Base-by-base conservation (phyloP, 805 yeast species). In the Candida nemodendra region DNA sequence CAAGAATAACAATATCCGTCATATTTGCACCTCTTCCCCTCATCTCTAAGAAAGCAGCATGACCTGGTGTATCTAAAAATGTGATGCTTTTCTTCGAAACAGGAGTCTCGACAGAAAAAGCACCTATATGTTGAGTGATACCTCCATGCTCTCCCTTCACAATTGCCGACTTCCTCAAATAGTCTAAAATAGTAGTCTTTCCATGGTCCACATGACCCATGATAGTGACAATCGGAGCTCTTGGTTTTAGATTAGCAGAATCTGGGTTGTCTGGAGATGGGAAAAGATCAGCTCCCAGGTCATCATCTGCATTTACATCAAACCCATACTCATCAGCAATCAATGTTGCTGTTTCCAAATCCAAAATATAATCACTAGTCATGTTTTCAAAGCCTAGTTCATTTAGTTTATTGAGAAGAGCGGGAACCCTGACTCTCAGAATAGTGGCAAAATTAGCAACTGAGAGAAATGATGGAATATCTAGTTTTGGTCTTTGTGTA, bases 151-250 rank as follows among this genome's bases (percentile, higher is more conserved):
- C 99, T 28, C 80, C 75, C 21, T 78, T 77, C 0, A 83, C 98
- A 6, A 93, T 78, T 0, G 90, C 78, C 0, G 96, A 84, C 48
- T 86, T 88, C 30, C 98, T 72, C 52, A 93, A 66, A 54, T 79
- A 78, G 60, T 93, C 99, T 38, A 93, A 71, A 43, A 93, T 81
- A 0, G 99, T 91, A 2, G 99, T 93, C 59, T 93, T 93, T 2
- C 99, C 99, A 57, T 93, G 99, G 62, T 93, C 99, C 21, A 93
- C 99, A 61, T 93, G 99, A 2, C 99, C 99, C 98, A 93, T 93
- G 36, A 93, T 86, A 0, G 99, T 90, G 4, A 93, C 97, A 17
- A 93, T 83, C 0, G 99, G 99, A 0, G 99, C 89, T 47, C 98
- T 69, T 5, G 80, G 70, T 30, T 76, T 78, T 45, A 83, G 58